Conservation (phyloP, 2,329 filamentous ascomycete species). For the Ophiocordyceps robertsii region DNA sequence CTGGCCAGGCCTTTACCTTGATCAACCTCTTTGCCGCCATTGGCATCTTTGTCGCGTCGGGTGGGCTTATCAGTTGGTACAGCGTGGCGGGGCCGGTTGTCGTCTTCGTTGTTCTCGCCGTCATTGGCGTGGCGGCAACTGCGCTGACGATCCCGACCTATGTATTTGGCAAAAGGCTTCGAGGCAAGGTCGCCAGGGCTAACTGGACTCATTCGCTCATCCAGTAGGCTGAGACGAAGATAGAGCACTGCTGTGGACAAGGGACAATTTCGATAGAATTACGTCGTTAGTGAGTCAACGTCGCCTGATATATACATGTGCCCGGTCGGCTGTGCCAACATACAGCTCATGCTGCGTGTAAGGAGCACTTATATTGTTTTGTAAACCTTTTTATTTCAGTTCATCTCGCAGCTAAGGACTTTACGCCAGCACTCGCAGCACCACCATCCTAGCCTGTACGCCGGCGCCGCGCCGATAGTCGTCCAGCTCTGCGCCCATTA, state of each 20-base stretch:
- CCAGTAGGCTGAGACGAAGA: no score
- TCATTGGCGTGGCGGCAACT: background rate
- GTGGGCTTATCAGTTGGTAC: background rate
- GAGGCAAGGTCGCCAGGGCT: background rate
- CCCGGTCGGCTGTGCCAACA: no score
- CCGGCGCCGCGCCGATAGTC: slow-evolving; percentile 18
- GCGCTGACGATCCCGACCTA: background rate
- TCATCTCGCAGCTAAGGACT: no score
- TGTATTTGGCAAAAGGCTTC: background rate
- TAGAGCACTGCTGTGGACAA: no score
- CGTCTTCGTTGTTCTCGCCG: background rate
- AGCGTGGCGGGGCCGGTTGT: background rate
- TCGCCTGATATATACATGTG: no score
- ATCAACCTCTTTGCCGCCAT: background rate
- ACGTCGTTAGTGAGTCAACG: no score
- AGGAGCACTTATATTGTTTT: no score
- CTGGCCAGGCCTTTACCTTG: background rate
- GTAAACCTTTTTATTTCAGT: no score
- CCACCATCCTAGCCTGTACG: slow-evolving; percentile 16
- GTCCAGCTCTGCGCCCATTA: slow-evolving; percentile 15
- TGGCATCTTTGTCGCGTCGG: background rate
- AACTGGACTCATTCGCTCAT: background rate
- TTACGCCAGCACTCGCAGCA: slow-evolving; percentile 14
- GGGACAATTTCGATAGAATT: no score
- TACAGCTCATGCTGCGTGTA: no score